These are phyloP conservation scores for Colletotrichum musae DNA, from an alignment of 2,329 filamentous ascomycete species.

Conservation along the genomic window DNA sequence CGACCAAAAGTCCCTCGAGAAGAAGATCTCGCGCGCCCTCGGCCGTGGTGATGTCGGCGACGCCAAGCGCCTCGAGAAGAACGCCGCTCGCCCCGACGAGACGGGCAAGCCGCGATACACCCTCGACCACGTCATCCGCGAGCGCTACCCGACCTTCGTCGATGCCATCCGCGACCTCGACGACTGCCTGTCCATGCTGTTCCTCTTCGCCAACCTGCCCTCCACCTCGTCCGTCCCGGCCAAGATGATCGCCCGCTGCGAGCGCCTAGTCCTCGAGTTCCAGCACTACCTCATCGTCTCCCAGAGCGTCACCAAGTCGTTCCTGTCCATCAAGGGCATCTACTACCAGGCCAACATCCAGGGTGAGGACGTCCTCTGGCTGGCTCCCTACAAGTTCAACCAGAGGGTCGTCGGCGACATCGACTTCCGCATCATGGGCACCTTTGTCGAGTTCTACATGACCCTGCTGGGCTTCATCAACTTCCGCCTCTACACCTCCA, in stretches of 20 bases:
- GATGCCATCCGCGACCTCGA: conserved; percentile 95
- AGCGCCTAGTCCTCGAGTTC: conserved; percentile 94
- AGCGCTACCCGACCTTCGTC: conserved; percentile 97
- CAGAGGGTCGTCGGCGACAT: conserved; percentile 94
- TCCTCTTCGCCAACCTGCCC: conserved; percentile 96
- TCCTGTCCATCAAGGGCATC: conserved; percentile 98
- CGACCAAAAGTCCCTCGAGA: conserved; percentile 95
- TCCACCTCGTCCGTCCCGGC: conserved; percentile 90
- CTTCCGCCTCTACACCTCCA: conserved; percentile 91
- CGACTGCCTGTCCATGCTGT: conserved; percentile 96
- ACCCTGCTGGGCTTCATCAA: conserved; percentile 96
- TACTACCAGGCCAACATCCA: conserved; percentile 99
- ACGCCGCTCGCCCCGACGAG: conserved; percentile 90
- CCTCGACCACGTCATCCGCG: conserved; percentile 96
- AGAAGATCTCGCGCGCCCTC: conserved; percentile 95
- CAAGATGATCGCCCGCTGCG: conserved; percentile 96
- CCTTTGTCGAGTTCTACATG: conserved; percentile 99
- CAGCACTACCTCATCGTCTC: conserved; percentile 97
- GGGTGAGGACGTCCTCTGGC: conserved; percentile 96
- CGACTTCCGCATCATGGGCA: conserved; percentile 99
- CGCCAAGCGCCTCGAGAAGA: conserved; percentile 87
- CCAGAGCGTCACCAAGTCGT: conserved; percentile 93
- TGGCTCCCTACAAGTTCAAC: conserved; percentile 98
- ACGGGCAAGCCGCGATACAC: conserved; percentile 91
- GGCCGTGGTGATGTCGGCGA: conserved; percentile 92